These are phyloP conservation scores for Harrya chromipes DNA, from an alignment of 768 basidiomycete species.

Conservation along the genomic window DNA sequence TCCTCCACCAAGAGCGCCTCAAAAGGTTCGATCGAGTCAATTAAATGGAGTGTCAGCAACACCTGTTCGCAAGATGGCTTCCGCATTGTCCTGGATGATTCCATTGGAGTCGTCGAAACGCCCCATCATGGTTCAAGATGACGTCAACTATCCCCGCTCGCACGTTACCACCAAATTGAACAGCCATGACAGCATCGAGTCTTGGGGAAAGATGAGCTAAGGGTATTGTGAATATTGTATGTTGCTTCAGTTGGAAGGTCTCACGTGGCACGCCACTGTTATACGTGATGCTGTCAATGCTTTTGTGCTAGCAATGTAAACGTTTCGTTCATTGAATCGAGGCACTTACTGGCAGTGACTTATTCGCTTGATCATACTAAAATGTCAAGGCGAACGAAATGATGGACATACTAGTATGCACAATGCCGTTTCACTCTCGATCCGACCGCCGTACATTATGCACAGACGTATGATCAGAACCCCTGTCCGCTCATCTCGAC, in stretches of 20 bases:
- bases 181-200: constrained; percentile 37
- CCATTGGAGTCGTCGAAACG: constrained; percentile 14
- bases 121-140: background rate
- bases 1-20: constrained; percentile 24
- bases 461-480: no score
- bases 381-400: no score
- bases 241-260: constrained; percentile 7
- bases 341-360: no score
- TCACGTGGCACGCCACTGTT: constrained; percentile 8
- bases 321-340: background rate
- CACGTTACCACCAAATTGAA: constrained; percentile 4
- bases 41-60: background rate
- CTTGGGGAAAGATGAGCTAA: constrained; percentile 28
- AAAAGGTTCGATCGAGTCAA: constrained; percentile 22
- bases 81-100: constrained; percentile 29
- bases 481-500: no score
- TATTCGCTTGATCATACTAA: no score
- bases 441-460: no score
- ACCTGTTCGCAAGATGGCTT: constrained; percentile 20
- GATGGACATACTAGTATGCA: no score
- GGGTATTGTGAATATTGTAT: background rate
- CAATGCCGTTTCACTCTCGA: no score
- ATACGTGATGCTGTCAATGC: constrained; percentile 1
- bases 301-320: background rate
- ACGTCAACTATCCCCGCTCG: constrained; percentile 5